Conservation (phyloP, 305 asterid genomes). For the Fraxinus nigra region DNA sequence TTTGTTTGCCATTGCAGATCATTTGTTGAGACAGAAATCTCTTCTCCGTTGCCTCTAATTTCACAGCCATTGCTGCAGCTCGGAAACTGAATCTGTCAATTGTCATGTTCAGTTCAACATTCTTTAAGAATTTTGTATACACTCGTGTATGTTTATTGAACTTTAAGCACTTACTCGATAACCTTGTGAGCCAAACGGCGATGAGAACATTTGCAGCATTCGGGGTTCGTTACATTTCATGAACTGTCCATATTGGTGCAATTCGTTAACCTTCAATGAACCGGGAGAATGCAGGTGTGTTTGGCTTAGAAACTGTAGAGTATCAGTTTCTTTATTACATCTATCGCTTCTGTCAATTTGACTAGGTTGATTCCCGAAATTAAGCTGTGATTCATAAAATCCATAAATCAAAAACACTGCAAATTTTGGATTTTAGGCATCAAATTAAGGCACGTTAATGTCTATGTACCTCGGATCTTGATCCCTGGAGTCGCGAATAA, state of each 20-base stretch:
- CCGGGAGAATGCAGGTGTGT: slow-evolving; percentile 49
- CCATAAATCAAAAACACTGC: not conserved
- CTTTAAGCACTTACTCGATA: slow-evolving; percentile 43
- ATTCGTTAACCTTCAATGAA: slow-evolving; percentile 29
- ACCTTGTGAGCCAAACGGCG: slow-evolving; percentile 32
- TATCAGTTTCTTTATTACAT: slow-evolving; percentile 47
- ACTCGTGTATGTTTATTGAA: not conserved
- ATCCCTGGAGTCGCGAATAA: slow-evolving; percentile 52
- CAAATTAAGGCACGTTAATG: not conserved
- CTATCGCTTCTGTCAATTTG: slow-evolving; percentile 31
- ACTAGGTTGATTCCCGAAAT: slow-evolving; percentile 21
- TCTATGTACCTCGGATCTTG: slow-evolving; percentile 43
- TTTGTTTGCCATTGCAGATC: slow-evolving; percentile 57
- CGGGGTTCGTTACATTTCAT: slow-evolving; percentile 39
- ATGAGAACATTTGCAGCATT: slow-evolving; percentile 37
- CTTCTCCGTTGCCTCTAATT: slow-evolving; percentile 30
- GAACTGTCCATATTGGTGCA: slow-evolving; percentile 32
- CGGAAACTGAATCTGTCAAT: slow-evolving; percentile 38
- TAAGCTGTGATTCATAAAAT: not conserved
- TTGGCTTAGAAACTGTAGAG: slow-evolving; percentile 55
- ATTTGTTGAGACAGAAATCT: slow-evolving; percentile 29
- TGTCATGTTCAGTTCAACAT: not conserved
- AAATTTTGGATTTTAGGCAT: not conserved
- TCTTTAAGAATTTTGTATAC: not conserved
- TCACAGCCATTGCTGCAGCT: slow-evolving; percentile 32